Evolutionary conservation across 2,329 filamentous ascomycete genomes (phyloP).

Genomic region (Penicillium sp.): DNA sequence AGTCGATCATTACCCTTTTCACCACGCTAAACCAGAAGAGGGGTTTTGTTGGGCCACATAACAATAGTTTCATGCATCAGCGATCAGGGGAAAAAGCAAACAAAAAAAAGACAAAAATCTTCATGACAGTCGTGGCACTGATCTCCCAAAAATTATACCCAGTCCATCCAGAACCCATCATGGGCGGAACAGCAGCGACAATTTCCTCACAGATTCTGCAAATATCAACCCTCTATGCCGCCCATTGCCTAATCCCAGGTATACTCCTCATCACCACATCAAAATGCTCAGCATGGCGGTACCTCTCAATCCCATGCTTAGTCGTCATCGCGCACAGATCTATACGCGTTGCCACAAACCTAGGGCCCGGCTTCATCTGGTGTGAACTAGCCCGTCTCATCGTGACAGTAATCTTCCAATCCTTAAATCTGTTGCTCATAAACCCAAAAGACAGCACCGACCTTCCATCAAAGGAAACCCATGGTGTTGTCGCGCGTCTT

Average conservation of each 20-base stretch:
- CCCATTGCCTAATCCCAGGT: constrained; percentile 14
- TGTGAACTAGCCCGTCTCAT: constrained; percentile 8
- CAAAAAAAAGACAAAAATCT: too few relatives aligned
- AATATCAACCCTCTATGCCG: not conserved
- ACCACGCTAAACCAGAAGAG: not conserved
- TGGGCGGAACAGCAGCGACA: not conserved
- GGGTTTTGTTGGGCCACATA: not conserved
- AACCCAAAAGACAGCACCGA: constrained; percentile 11
- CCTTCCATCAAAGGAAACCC: not conserved
- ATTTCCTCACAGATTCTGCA: not conserved
- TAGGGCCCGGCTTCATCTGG: constrained; percentile 12
- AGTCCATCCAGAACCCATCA: not conserved
- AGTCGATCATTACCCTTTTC: not conserved
- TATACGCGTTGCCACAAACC: not conserved
- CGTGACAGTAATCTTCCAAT: constrained; percentile 7
- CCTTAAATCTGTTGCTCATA: constrained; percentile 14
- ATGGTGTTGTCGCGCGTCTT: constrained; percentile 2
- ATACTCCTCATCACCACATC: constrained; percentile 10
- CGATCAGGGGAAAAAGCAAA: not conserved
- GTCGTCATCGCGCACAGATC: constrained; percentile 3
- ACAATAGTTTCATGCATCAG: not conserved
- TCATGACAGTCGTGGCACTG: not conserved
- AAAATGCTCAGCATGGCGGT: constrained; percentile 11
- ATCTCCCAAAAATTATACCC: not conserved
- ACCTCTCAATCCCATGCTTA: constrained; percentile 10